Evolutionary conservation across 1,284 basidiomycete genomes (phyloP).

Genomic region (Cryptococcus floricola): DNA sequence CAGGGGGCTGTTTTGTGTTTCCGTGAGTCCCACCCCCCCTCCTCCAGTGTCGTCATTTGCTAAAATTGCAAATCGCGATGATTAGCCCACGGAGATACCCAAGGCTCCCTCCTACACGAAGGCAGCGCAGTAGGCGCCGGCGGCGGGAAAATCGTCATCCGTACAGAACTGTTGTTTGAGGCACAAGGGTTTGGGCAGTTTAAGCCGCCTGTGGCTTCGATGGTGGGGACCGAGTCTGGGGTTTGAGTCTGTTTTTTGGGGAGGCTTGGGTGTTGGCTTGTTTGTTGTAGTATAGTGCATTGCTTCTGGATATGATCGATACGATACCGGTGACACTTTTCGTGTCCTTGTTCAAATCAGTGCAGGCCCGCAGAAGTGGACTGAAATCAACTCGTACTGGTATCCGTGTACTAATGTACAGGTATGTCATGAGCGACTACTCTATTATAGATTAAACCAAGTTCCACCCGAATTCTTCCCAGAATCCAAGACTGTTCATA

Average conservation of each 20-base stretch:
- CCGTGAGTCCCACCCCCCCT: constrained; percentile 50
- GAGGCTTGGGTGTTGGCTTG: no score
- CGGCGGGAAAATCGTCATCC: constrained; percentile 49
- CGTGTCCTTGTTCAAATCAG: no score
- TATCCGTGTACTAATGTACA: no score
- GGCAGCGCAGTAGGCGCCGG: constrained; percentile 46
- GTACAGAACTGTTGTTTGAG: constrained; percentile 50
- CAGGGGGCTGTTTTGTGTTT: constrained; percentile 56
- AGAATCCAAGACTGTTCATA: background rate
- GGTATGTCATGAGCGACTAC: background rate
- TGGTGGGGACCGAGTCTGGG: no score
- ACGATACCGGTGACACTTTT: no score
- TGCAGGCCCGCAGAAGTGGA: no score
- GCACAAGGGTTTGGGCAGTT: constrained; percentile 48
- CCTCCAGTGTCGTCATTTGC: background rate
- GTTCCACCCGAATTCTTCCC: background rate
- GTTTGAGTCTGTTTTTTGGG: no score
- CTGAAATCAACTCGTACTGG: no score
- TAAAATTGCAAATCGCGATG: background rate
- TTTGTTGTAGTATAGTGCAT: no score
- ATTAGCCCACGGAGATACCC: constrained; percentile 47
- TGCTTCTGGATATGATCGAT: no score
- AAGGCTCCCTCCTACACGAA: constrained; percentile 48
- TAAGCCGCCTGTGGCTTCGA: constrained; percentile 32
- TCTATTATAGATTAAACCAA: background rate